Base-by-base conservation (phyloP, 1,284 basidiomycete genomes). In the Ustilago loliicola region DNA sequence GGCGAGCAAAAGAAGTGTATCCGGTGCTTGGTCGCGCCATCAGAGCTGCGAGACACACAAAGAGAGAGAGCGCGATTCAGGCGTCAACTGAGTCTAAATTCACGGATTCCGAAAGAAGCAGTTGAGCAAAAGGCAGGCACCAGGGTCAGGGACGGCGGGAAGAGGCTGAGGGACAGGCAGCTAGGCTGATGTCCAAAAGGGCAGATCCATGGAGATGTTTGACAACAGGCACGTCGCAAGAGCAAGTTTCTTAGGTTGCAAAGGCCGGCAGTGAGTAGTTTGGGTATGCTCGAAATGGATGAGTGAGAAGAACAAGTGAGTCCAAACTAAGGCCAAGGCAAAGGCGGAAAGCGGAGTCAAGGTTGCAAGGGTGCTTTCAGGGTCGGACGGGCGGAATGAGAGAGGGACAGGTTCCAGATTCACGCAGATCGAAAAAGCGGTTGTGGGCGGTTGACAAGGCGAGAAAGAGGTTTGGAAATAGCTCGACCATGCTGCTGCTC, bases 341-440 rank as follows among this genome's bases (percentile, higher is more conserved):
- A 53, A 27, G 30, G 32, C 21, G 27, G 51, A 53, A 53, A 53
- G 32, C 27, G 29, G 29, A 32, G 51, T 27, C 19, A 53, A 19
- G 36, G 13, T 38, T 19, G 53, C 13, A 38, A 40, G 29, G n/a
- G 36, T 29, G 48, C 25, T 29, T 15, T 27, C 27, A 29, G 48
- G 27, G 27, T 50, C 48, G 27, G 48, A 50, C 25, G 9, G 25
- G 48, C 48, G 25, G 25, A 50, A 27, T n/a, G 15, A 2, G 23
- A 50, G 23, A 50, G 25, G 25, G 17, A 40, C 30, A 47, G 30
- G 30, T 34, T 30, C n/a, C 36, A n/a, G 13, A 36, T 59, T 45
- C 57, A 59, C 45, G 47, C 57, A 25, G 57, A 59, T 59, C 57
- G 47, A 59, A 59, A 50, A 45, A 19, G 57, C 57, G 47, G 57